Evolutionary conservation across 2,329 filamentous ascomycete genomes (phyloP).

Genomic region (Alternaria arbusti): DNA sequence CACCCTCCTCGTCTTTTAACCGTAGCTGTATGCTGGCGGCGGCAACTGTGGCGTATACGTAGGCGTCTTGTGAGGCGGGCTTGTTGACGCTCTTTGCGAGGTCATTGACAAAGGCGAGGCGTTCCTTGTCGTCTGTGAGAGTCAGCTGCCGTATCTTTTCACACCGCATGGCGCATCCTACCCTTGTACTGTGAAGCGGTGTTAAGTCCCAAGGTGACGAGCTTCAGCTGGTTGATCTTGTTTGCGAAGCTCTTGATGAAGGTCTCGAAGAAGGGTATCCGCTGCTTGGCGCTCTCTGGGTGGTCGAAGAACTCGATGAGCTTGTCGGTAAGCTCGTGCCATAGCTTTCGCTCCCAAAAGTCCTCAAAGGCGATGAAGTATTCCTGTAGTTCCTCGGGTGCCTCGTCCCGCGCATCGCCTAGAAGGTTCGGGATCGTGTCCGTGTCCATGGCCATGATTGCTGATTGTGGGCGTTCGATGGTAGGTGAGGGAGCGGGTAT

Average conservation of each 20-base stretch:
- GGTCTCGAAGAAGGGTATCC: constrained; percentile 88
- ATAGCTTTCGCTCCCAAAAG: constrained; percentile 97
- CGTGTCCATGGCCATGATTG: constrained; percentile 71
- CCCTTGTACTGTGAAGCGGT: constrained; percentile 84
- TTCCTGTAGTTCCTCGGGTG: constrained; percentile 85
- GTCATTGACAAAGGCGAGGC: constrained; percentile 81
- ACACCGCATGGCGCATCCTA: constrained; percentile 56
- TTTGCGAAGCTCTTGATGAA: constrained; percentile 97
- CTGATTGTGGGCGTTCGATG: neutral
- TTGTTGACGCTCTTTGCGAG: constrained; percentile 90
- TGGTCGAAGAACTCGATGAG: constrained; percentile 88
- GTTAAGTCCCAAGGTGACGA: constrained; percentile 87
- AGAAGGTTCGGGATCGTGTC: constrained; percentile 93
- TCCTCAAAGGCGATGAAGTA: constrained; percentile 93
- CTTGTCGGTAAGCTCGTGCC: constrained; percentile 95
- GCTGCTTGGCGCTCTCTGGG: constrained; percentile 79
- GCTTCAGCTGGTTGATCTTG: constrained; percentile 98
- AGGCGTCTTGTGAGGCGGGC: constrained; percentile 90
- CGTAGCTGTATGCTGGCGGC: constrained; percentile 87
- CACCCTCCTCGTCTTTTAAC: constrained; percentile 78
- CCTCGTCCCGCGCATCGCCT: constrained; percentile 83
- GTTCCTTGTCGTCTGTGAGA: constrained; percentile 78
- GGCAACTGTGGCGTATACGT: constrained; percentile 90
- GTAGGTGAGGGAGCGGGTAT: neutral
- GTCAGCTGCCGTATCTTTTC: constrained; percentile 24